phyloP scores from a whole-genome alignment of 768 basidiomycete species.

The Pleurotus tuber-regium region DNA sequence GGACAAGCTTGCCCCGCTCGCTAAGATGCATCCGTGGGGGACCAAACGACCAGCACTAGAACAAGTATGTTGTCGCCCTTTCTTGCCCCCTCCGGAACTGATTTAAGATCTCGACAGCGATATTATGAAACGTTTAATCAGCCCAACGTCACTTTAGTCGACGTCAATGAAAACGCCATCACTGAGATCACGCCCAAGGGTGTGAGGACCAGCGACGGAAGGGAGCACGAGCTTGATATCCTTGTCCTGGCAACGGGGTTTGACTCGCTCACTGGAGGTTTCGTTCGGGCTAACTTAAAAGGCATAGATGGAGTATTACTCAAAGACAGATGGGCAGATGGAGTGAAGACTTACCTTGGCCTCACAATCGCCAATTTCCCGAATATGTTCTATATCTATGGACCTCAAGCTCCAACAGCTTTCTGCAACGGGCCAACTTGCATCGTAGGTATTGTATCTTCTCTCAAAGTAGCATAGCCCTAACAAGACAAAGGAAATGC shows the following conservation, averaged over 20 bases:
- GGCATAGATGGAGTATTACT: constrained; percentile 14
- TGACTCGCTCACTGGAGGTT: constrained; percentile 13
- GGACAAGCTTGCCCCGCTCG: constrained; percentile 22
- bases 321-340: constrained; percentile 15
- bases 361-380: constrained; percentile 12
- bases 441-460: constrained; percentile 9
- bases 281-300: constrained; percentile 13
- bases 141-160: constrained; percentile 15
- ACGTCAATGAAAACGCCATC: constrained; percentile 16
- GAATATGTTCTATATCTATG: constrained; percentile 18
- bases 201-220: constrained; percentile 11
- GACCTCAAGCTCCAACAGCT: constrained; percentile 16
- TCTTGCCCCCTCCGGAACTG: background rate
- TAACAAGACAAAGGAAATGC: constrained; percentile 13
- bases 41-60: constrained; percentile 22
- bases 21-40: constrained; percentile 24
- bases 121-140: constrained; percentile 14
- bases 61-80: constrained; percentile 1
- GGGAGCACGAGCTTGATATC: constrained; percentile 15
- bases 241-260: constrained; percentile 18
- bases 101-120: background rate
- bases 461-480: no score
- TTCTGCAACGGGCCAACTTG: constrained; percentile 15
- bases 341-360: constrained; percentile 15
- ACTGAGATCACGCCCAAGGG: constrained; percentile 15